These are phyloP conservation scores for Syzygium aqueum DNA, from an alignment of 345 rosid genomes.

Conservation along the genomic window DNA sequence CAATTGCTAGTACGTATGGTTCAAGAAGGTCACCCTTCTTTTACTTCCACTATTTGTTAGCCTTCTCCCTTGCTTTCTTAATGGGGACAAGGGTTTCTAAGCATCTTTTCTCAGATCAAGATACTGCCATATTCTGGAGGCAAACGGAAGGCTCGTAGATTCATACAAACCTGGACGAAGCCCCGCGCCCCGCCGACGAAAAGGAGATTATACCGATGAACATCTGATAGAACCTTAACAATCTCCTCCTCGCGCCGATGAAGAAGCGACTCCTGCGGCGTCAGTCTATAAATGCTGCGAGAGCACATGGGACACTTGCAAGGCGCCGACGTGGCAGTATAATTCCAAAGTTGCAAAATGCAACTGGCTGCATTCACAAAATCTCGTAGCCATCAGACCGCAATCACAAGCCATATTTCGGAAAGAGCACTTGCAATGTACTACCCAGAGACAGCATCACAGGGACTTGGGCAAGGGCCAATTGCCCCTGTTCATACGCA, in stretches of 20 bases:
- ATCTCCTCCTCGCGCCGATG: slow-evolving; percentile 37
- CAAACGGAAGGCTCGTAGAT: background rate
- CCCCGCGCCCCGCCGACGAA: slow-evolving; percentile 68
- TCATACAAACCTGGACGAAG: slow-evolving; percentile 39
- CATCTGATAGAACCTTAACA: slow-evolving; percentile 37
- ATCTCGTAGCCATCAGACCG: background rate
- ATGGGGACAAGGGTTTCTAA: background rate
- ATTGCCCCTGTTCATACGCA: background rate
- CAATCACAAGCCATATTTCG: background rate
- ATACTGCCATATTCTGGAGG: background rate
- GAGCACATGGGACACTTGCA: slow-evolving; percentile 94
- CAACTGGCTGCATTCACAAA: slow-evolving; percentile 42
- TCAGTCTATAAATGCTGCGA: slow-evolving; percentile 38
- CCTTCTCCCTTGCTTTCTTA: background rate
- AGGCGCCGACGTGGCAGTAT: slow-evolving; percentile 59
- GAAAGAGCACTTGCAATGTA: background rate
- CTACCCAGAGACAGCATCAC: background rate
- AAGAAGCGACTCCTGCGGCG: slow-evolving; percentile 43
- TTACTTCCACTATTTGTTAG: background rate
- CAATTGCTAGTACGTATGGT: background rate
- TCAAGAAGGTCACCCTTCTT: background rate
- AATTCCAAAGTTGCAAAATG: slow-evolving; percentile 87
- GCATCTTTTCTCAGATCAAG: background rate
- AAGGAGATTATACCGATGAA: slow-evolving; percentile 65
- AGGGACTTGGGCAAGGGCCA: background rate